Percentiles rank a stretch among this genome's conserved stretches.
phyloP scores from a whole-genome alignment of 2,329 filamentous ascomycete genomes.

The Diaporthe vexans region DNA sequence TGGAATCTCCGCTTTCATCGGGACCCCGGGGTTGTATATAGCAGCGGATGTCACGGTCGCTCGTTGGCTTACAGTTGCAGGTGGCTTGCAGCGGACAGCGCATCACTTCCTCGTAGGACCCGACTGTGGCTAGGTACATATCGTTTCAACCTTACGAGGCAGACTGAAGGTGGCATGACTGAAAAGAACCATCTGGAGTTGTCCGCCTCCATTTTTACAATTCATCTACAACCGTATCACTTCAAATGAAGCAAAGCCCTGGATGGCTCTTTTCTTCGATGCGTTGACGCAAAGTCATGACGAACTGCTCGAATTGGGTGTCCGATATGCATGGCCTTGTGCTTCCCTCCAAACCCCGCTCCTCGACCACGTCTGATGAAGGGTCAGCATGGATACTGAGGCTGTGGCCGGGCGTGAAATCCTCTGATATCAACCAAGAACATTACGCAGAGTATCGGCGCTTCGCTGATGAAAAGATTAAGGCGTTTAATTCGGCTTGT shows the following conservation, averaged over 20 bases:
- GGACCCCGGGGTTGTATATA: background rate
- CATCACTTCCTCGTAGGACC: background rate
- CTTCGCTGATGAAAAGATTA: background rate
- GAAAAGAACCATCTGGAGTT: background rate
- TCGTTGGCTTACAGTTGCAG: background rate
- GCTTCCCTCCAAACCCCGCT: background rate
- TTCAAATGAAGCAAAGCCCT: background rate
- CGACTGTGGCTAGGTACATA: background rate
- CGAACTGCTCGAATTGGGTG: background rate
- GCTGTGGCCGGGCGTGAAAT: background rate
- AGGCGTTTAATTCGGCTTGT: background rate
- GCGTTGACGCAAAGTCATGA: background rate
- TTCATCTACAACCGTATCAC: background rate
- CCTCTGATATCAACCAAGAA: background rate
- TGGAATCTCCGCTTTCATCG: background rate
- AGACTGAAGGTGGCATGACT: background rate
- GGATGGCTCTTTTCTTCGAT: background rate
- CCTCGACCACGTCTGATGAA: background rate
- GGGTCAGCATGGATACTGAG: background rate
- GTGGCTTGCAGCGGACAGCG: constrained; percentile 9
- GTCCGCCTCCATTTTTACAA: background rate
- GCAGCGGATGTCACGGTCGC: background rate
- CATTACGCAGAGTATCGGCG: background rate
- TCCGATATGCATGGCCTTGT: background rate
- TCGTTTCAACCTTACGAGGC: background rate